A percentile compares a stretch with the other conserved stretches of the same genome.
These are phyloP conservation scores for Cokeromyces recurvatus DNA, from an alignment of 371 early-diverging fungal species.

Conservation along the genomic window DNA sequence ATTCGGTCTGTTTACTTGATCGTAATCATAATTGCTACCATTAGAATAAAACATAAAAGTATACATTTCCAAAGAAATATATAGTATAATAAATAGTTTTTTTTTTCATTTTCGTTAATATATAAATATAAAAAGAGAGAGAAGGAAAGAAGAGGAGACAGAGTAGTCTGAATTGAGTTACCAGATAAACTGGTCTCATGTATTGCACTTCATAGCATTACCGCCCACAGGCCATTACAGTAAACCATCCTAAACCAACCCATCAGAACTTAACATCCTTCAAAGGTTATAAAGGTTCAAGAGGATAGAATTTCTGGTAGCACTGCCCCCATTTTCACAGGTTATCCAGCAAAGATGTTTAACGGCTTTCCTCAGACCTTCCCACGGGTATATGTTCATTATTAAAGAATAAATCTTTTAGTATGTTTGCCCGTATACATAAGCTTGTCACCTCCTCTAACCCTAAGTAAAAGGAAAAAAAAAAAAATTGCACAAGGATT, in stretches of 20 bases:
- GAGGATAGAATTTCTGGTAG: slow-evolving; percentile 32
- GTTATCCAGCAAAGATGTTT: slow-evolving; percentile 41
- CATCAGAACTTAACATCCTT: slow-evolving; percentile 13
- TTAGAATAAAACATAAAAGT: too few species aligned
- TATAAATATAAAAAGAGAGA: too few species aligned
- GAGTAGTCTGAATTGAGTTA: slow-evolving; percentile 54
- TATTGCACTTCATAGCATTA: slow-evolving; percentile 49
- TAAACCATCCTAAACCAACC: slow-evolving; percentile 20
- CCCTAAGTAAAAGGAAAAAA: slow-evolving; percentile 11
- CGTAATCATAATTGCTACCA: too few species aligned
- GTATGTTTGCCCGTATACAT: slow-evolving; percentile 51
- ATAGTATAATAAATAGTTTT: too few species aligned
- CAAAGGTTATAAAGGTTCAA: slow-evolving; percentile 18
- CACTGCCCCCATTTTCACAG: slow-evolving; percentile 39
- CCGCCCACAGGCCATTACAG: slow-evolving; percentile 42
- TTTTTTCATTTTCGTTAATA: too few species aligned
- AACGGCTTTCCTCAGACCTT: slow-evolving; percentile 52
- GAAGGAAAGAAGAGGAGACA: slow-evolving; percentile 21
- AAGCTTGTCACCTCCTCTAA: slow-evolving; percentile 39
- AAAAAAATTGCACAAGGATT: not conserved
- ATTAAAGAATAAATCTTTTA: slow-evolving; percentile 34
- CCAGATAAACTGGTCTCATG: slow-evolving; percentile 32
- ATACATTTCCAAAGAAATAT: too few species aligned
- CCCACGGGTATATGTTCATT: slow-evolving; percentile 40
- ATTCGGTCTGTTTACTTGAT: too few species aligned